phyloP scores from a whole-genome alignment of 78 protist species.

The Goniomonas avonlea region DNA sequence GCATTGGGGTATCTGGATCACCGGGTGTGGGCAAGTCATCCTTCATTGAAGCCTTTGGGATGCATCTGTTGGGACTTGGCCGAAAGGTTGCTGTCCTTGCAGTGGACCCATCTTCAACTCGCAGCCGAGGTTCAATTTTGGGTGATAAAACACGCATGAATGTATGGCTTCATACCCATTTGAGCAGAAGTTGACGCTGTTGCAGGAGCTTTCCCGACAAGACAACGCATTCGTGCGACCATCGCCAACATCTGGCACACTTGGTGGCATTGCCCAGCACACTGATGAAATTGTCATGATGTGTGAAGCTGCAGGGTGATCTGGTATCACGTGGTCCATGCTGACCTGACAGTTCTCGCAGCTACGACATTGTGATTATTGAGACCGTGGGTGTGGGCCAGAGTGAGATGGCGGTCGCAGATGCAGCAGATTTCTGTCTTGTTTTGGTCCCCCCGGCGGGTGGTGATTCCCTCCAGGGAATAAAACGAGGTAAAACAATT shows the following conservation, averaged over 20 bases:
- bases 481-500: no score
- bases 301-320: constrained; percentile 74
- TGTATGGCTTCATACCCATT: no score
- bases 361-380: constrained; percentile 70
- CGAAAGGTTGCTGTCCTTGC: constrained; percentile 53
- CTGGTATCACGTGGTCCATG: no score
- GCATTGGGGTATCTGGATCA: constrained; percentile 85
- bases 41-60: constrained; percentile 85
- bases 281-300: constrained; percentile 76
- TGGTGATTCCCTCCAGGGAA: constrained; percentile 96
- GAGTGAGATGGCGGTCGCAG: constrained; percentile 72
- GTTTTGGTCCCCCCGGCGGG: constrained; percentile 85
- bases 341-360: no score
- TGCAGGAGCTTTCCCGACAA: constrained; percentile 55
- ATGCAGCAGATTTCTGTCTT: constrained; percentile 76
- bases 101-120: constrained; percentile 81
- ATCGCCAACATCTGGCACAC: constrained; percentile 66
- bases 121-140: constrained; percentile 83
- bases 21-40: constrained; percentile 97
- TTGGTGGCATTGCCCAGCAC: constrained; percentile 61
- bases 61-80: constrained; percentile 16
- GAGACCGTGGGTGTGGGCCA: constrained; percentile 99
- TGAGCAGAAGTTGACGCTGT: no score
- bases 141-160: constrained; percentile 96
- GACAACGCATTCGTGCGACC: constrained; percentile 84